Evolutionary conservation across 352 stramenopile genomes (phyloP).

Genomic region (Phytophthora ramorum): DNA sequence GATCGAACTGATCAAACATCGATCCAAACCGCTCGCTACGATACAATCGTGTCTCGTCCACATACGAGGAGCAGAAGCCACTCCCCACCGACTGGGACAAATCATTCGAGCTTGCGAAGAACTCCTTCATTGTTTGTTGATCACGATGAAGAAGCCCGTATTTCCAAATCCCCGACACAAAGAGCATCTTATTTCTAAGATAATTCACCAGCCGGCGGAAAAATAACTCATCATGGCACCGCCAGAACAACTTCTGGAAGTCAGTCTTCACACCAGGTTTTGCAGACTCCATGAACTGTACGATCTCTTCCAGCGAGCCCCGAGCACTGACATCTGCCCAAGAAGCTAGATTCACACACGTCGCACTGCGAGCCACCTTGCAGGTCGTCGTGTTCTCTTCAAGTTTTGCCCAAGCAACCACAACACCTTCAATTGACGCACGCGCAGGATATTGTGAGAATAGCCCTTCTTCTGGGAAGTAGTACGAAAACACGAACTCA

Average conservation of each 20-base stretch:
- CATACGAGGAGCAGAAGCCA: constrained; percentile 40
- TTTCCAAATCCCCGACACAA: constrained; percentile 52
- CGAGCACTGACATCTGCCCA: constrained; percentile 64
- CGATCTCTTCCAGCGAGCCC: constrained; percentile 52
- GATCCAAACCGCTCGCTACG: constrained; percentile 35
- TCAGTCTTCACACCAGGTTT: constrained; percentile 42
- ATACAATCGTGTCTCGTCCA: constrained; percentile 34
- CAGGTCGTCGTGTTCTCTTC: constrained; percentile 16
- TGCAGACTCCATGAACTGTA: constrained; percentile 34
- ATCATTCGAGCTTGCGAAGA: constrained; percentile 22
- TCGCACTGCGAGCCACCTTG: constrained; percentile 41
- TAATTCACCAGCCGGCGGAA: constrained; percentile 42
- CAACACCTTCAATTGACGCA: constrained; percentile 39
- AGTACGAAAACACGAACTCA: constrained; percentile 57
- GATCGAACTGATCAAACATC: constrained; percentile 40
- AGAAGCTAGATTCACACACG: constrained; percentile 55
- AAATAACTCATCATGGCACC: constrained; percentile 49
- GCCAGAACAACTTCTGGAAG: constrained; percentile 46
- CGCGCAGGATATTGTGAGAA: constrained; percentile 66
- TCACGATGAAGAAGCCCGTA: constrained; percentile 62
- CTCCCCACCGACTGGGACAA: constrained; percentile 35
- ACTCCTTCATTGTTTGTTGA: constrained; percentile 42
- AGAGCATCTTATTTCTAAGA: constrained; percentile 49
- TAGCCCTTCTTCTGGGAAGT: constrained; percentile 55
- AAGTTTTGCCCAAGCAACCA: constrained; percentile 50